Evolutionary conservation across 1,284 basidiomycete genomes (phyloP), one percentile per base, ranked within the genome.

Genomic region (Puccinia horiana): DNA sequence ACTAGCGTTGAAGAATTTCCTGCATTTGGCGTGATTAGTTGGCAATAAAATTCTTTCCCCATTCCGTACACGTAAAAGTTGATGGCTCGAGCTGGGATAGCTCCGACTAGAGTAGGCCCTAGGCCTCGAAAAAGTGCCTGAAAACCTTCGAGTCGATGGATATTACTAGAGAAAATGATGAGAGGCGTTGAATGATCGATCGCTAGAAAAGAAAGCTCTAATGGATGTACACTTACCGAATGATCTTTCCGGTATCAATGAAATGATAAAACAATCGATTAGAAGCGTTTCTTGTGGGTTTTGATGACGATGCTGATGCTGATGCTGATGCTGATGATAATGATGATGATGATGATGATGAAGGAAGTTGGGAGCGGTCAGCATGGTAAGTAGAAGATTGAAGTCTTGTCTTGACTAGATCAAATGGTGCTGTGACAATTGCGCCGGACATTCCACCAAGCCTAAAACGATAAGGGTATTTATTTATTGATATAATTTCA

Each of bases 1-100:
- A 99, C 91, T 83, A 91, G 90, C 0, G 93, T 90, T 86, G 94
- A 95, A 26, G 72, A 63, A 56, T 81, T 44, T 93, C 35, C 83
- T 26, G 42, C 29, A 23, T 86, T 96, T 94, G 88, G 98, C 94
- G 26, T 89, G 87, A 74, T 93, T 90, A 16, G 96, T 94, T 75
- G 97, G 93, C 83, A 96, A 88, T 75, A 81, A 52, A 81, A 54
- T 63, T 92, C 92, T 87, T 99, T 99, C 73, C 95, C 95, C 85
- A 97, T 99, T 29, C 96, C 97, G 85, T 99, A 99, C 20, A 94
- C 93, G 89, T 93, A 99, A 88, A 99, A 99, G 88, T 98, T 96
- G 89, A 99, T 98, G 8, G 95, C 72, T 44, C 81, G 58, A 0
- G 96, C 96, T 0, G 97, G 97, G 49, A 99, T 91, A 80, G 94